Evolutionary conservation across 306 rosid species (phyloP), one percentile per base, ranked within the genome.

Genomic region (Gleditsia sinensis): DNA sequence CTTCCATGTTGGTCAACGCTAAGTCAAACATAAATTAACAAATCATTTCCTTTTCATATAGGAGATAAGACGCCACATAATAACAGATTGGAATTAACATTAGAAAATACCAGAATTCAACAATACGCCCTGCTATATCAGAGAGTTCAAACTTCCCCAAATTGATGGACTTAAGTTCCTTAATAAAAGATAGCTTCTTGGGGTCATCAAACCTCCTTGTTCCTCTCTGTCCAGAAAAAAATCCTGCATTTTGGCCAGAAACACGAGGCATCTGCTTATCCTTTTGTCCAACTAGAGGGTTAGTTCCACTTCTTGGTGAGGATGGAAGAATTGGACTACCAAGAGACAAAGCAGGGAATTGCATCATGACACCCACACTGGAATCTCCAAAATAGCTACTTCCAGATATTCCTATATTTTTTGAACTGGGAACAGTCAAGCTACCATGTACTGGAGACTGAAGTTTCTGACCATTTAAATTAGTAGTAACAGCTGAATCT

Each of bases 1-100:
- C 95, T 89, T 80, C 95, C 95, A 50, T 89, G 90, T 78, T 89
- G 95, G 75, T 90, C 90, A 69, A 84, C 61, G 67, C 96, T 90
- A 49, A 58, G 64, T 69, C 10, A 58, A 63, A 69, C 46, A 79
- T 5, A 9, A 60, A 75, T 27, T 14, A 63, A 67, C 46, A 77
- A 62, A 33, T 42, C 64, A 75, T 61, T 74, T 53, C 51, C 46
- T 6, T 24, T 49, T 57, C 56, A 32, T n/a, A 63, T 19, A 61
- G 53, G 50, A 78, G 30, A 77, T 9, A 9, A 54, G 21, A 49
- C 33, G 9, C 20, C 9, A 19, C 9, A 71, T 16, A 7, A 66
- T 40, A 39, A 25, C 55, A 64, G 13, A 16, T 39, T 10, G 14
- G 23, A 45, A 28, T 61, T 40, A 39, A 51, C 40, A 56, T 16